Percentiles rank a stretch among this genome's conserved stretches.
These are phyloP conservation scores for Diaporthe citriasiana DNA, from an alignment of 2,329 filamentous ascomycete species.

Conservation along the genomic window DNA sequence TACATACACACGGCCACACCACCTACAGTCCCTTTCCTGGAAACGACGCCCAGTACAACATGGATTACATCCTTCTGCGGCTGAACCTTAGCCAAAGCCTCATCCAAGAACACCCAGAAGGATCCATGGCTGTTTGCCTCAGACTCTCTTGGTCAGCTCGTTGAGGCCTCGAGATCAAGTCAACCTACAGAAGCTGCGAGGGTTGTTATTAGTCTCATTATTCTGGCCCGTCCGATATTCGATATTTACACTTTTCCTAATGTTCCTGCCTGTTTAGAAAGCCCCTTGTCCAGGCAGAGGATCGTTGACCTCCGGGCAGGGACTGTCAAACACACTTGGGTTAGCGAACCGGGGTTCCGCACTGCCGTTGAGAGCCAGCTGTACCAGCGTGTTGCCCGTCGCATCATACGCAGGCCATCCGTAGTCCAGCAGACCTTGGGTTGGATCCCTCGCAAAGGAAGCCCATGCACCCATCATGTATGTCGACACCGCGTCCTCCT, in stretches of 20 bases:
- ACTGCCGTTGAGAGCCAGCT: conserved; percentile 25
- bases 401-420: conserved; percentile 32
- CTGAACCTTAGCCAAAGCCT: conserved; percentile 26
- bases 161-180: conserved; percentile 11
- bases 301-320: conserved; percentile 27
- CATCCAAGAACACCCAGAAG: conserved; percentile 15
- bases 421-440: conserved; percentile 23
- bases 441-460: conserved; percentile 31
- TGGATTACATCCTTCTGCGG: conserved; percentile 19
- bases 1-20: too few species aligned
- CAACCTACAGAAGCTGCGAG: background rate
- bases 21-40: too few species aligned
- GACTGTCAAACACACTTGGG: conserved; percentile 8
- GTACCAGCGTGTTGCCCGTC: conserved; percentile 19
- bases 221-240: background rate
- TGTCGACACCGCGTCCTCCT: conserved; percentile 26
- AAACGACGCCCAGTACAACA: background rate
- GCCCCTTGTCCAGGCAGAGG: conserved; percentile 30
- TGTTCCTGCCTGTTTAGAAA: conserved; percentile 5
- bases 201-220: background rate
- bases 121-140: conserved; percentile 8
- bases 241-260: background rate
- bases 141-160: background rate
- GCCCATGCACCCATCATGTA: conserved; percentile 36
- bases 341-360: conserved; percentile 13